Evolutionary conservation across 192 early-diverging fungal genomes (phyloP).

Genomic region (Kickxella alabastrina): DNA sequence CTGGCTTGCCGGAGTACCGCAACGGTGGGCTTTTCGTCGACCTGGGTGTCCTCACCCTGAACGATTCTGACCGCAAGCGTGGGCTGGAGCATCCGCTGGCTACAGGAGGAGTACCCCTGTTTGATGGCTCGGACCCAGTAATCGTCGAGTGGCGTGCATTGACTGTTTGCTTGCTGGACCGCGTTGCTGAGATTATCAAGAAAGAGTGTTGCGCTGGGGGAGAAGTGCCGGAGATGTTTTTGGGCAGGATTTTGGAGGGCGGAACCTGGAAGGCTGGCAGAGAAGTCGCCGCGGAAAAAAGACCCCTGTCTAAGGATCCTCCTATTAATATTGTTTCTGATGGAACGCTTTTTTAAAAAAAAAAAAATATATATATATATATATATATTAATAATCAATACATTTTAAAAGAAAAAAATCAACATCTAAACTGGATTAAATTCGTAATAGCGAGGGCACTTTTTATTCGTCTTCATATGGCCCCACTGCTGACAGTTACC

Average conservation of each 20-base stretch:
- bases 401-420: background rate
- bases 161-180: slow-evolving; percentile 80
- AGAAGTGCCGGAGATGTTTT: slow-evolving; percentile 56
- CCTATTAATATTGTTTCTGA: slow-evolving; percentile 88
- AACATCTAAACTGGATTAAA: slow-evolving; percentile 36
- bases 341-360: slow-evolving; percentile 81
- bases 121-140: slow-evolving; percentile 73
- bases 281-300: slow-evolving; percentile 74
- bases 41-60: slow-evolving; percentile 69
- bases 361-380: too few relatives aligned
- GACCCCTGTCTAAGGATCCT: slow-evolving; percentile 80
- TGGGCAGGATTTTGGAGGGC: slow-evolving; percentile 86
- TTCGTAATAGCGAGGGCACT: slow-evolving; percentile 60
- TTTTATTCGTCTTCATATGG: slow-evolving; percentile 88
- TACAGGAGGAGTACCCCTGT: slow-evolving; percentile 56
- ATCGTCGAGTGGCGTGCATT: slow-evolving; percentile 93
- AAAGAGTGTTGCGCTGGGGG: slow-evolving; percentile 46
- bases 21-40: slow-evolving; percentile 89
- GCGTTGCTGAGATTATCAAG: slow-evolving; percentile 62
- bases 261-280: slow-evolving; percentile 95
- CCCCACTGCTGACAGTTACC: slow-evolving; percentile 77
- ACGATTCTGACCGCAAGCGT: slow-evolving; percentile 52
- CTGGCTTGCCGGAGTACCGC: slow-evolving; percentile 82
- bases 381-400: background rate
- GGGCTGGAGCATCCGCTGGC: slow-evolving; percentile 47